These are phyloP conservation scores for Lentinula aciculospora DNA, from an alignment of 768 basidiomycete genomes.

Conservation along the genomic window DNA sequence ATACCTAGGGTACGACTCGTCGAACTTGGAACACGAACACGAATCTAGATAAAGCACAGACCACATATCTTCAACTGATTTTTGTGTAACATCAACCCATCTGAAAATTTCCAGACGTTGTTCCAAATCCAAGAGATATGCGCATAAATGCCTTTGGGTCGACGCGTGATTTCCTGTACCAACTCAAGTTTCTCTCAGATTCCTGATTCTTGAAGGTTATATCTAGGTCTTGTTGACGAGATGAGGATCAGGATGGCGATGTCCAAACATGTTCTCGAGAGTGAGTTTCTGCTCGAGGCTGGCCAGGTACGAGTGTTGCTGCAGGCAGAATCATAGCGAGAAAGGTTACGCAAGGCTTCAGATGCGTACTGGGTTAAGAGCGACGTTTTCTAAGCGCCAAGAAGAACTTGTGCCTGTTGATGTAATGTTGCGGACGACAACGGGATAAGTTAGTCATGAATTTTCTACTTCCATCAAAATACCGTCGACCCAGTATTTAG, in stretches of 20 bases:
- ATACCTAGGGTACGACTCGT: not conserved
- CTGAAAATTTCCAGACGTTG: not conserved
- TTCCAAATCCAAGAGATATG: not conserved
- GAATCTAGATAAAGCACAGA: not conserved
- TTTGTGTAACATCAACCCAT: not conserved
- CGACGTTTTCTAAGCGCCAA: too few relatives aligned
- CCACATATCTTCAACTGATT: not conserved
- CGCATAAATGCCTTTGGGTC: not conserved
- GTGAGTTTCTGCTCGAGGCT: too few relatives aligned
- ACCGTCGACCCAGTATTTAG: too few relatives aligned
- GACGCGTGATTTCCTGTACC: not conserved
- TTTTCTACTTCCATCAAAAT: too few relatives aligned
- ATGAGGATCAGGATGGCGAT: constrained; percentile 6
- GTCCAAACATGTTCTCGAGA: not conserved
- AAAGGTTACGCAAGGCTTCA: too few relatives aligned
- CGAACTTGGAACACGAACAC: not conserved
- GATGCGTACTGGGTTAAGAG: too few relatives aligned
- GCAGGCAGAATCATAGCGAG: too few relatives aligned
- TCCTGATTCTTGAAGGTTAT: constrained; percentile 18
- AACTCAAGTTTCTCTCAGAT: constrained; percentile 17
- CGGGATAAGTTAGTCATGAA: too few relatives aligned
- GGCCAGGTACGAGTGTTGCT: too few relatives aligned
- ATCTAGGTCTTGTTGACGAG: constrained; percentile 5
- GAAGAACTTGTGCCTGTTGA: too few relatives aligned
- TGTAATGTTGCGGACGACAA: too few relatives aligned